Percentiles rank a stretch among this genome's conserved stretches.
Evolutionary conservation across 1,139 yeast species (phyloP).

Genomic region (Kodamaea anthophila): DNA sequence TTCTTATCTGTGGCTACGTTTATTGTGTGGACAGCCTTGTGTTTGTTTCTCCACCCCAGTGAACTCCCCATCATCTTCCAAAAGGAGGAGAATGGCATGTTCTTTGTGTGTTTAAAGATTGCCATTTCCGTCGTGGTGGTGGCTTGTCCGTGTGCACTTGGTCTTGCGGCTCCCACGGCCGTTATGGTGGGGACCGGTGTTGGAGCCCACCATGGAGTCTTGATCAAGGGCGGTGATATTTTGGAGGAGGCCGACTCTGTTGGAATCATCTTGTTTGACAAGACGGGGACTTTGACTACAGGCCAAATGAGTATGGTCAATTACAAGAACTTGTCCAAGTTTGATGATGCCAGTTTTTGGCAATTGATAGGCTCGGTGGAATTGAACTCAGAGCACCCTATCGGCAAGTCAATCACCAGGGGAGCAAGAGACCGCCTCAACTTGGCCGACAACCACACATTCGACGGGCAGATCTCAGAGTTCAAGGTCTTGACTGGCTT

Average conservation of each 20-base stretch:
- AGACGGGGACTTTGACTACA: conserved; percentile 90
- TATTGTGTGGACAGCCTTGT: conserved; percentile 53
- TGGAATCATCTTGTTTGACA: conserved; percentile 76
- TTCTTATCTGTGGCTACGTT: conserved; percentile 60
- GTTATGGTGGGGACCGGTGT: conserved; percentile 98
- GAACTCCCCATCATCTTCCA: conserved; percentile 50
- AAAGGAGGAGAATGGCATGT: conserved; percentile 49
- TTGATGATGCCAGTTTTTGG: conserved; percentile 41
- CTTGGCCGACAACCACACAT: conserved; percentile 27
- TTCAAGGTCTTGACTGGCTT: conserved; percentile 59
- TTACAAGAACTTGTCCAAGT: conserved; percentile 5
- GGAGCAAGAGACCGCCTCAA: conserved; percentile 23
- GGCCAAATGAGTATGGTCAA: conserved; percentile 66
- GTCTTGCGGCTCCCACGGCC: conserved; percentile 96
- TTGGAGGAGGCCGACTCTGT: conserved; percentile 68
- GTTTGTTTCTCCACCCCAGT: conserved; percentile 24
- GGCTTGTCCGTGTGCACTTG: conserved; percentile 97
- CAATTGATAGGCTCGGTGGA: conserved; percentile 59
- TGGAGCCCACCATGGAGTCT: conserved; percentile 84
- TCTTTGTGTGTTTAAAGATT: conserved; percentile 66
- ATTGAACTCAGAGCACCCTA: conserved; percentile 77
- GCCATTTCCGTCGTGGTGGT: conserved; percentile 94
- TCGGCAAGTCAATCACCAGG: conserved; percentile 61
- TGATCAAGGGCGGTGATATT: conserved; percentile 90
- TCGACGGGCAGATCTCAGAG: conserved; percentile 23